A percentile compares a stretch with the other conserved stretches of the same genome.
These are phyloP conservation scores for Prunus fruticosa DNA, from an alignment of 306 rosid species.

Conservation along the genomic window DNA sequence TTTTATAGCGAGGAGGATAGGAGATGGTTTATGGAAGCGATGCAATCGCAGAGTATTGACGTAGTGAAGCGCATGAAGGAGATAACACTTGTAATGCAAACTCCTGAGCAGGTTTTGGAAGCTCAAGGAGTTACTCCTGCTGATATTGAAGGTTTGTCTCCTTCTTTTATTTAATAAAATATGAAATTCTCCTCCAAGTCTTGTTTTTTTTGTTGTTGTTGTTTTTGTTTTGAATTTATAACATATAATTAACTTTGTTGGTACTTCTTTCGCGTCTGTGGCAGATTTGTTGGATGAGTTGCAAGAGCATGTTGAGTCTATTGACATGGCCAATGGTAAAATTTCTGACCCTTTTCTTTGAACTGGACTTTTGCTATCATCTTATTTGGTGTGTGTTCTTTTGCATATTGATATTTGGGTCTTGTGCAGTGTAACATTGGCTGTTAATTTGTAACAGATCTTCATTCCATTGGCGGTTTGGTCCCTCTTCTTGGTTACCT, in stretches of 20 bases:
- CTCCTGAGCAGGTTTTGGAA: slow-evolving; percentile 84
- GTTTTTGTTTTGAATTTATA: not conserved
- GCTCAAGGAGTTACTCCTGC: slow-evolving; percentile 69
- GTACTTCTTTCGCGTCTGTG: slow-evolving; percentile 2
- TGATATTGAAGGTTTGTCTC: slow-evolving; percentile 67
- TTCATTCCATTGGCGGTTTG: slow-evolving; percentile 86
- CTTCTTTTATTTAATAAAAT: not conserved
- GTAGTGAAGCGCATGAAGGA: slow-evolving; percentile 91
- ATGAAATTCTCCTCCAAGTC: not conserved
- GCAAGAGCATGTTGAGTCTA: slow-evolving; percentile 95
- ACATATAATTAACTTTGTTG: not conserved
- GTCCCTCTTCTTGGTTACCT: slow-evolving; percentile 79
- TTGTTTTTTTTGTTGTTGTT: not conserved
- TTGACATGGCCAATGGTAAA: slow-evolving; percentile 95
- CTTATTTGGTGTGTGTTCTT: not conserved
- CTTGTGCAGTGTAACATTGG: not conserved
- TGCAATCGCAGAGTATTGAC: slow-evolving; percentile 82
- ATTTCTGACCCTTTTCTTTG: not conserved
- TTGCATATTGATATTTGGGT: not conserved
- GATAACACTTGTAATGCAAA: slow-evolving; percentile 81
- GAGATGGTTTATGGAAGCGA: slow-evolving; percentile 88
- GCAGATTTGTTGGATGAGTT: slow-evolving; percentile 85
- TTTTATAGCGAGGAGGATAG: slow-evolving; percentile 79
- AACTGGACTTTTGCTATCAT: not conserved
- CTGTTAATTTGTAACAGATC: slow-evolving; percentile 44